A percentile compares a stretch with the other conserved stretches of the same genome.
Evolutionary conservation across 106 monocot genomes (phyloP).

Genomic region (Posidonia australis): DNA sequence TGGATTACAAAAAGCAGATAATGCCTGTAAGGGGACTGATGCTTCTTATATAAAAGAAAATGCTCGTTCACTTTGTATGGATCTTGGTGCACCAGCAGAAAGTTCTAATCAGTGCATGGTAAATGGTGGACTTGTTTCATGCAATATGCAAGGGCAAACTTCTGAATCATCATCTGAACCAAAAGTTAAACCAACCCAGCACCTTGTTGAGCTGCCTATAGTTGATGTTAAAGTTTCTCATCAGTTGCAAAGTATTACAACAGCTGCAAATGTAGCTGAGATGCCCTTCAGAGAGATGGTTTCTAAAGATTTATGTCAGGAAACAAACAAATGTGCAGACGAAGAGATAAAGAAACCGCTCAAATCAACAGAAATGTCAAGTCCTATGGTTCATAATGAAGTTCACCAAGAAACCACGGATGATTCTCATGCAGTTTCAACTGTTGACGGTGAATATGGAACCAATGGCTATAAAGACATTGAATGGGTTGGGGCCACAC

Average conservation of each 20-base stretch:
- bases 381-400: constrained; percentile 2
- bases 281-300: neutral
- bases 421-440: constrained; percentile 1
- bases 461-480: constrained; percentile 8
- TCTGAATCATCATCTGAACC: neutral
- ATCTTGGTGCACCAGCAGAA: neutral
- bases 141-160: neutral
- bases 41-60: neutral
- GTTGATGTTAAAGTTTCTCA: neutral
- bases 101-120: neutral
- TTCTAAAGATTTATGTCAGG: neutral
- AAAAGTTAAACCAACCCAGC: neutral
- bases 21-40: too few relatives aligned
- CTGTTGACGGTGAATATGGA: constrained; percentile 3
- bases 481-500: constrained; percentile 40
- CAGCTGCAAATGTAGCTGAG: neutral
- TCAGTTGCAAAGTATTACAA: neutral
- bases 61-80: neutral
- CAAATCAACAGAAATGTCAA: constrained; percentile 3
- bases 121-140: neutral
- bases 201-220: neutral
- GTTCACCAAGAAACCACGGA: constrained; percentile 1
- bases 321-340: constrained; percentile 5
- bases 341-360: neutral
- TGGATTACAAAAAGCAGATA: neutral